Base-by-base conservation (phyloP, 2,329 filamentous ascomycete species). In the Alternaria sp. region DNA sequence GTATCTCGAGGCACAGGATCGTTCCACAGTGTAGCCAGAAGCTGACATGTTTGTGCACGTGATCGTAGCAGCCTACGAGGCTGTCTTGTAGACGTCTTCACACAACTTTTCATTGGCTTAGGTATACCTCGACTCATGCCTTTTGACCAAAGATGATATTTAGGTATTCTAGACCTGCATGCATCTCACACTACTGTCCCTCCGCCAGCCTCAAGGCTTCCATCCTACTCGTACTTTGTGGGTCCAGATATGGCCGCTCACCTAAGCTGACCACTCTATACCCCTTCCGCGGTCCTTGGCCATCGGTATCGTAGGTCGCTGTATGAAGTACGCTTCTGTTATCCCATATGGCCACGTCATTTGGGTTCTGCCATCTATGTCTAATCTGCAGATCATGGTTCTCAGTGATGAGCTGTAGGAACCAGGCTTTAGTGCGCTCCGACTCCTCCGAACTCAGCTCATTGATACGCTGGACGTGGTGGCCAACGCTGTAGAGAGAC, bases 221-320 rank as follows among this genome's bases (percentile, higher is more conserved):
- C 43, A 79, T 76, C 43, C 85, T 77, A 0, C 83, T 84, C 25
- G 74, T 82, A 70, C 85, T 87, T 28, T 82, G 77, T 0, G 84
- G 84, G 65, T 88, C 86, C 5, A 86, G 74, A 62, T 86, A 88
- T 1, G 87, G 87, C 65, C 77, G 81, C 78, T 89, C 87, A 0
- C 87, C 87, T 10, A 89, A 80, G 1, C 85, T 84, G 0, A 88
- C 86, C 1, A 84, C 86, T 3, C 87, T 77, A 67, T 88, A 83
- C 5, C 87, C 87, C 15, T 83, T 82, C n/a, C 87, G 79, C 25
- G 84, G 81, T 0, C 86, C 86, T 26, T 84, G 81, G 12, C 81
- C 82, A 19, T 83, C 82, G 49, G 89, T 90, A 68, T 91, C 89
- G 66, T 85, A 89, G 0, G 87, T 90, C 0, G 87, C 88, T 30